Base-by-base conservation (phyloP, 306 rosid species). In the Castanea sativa region DNA sequence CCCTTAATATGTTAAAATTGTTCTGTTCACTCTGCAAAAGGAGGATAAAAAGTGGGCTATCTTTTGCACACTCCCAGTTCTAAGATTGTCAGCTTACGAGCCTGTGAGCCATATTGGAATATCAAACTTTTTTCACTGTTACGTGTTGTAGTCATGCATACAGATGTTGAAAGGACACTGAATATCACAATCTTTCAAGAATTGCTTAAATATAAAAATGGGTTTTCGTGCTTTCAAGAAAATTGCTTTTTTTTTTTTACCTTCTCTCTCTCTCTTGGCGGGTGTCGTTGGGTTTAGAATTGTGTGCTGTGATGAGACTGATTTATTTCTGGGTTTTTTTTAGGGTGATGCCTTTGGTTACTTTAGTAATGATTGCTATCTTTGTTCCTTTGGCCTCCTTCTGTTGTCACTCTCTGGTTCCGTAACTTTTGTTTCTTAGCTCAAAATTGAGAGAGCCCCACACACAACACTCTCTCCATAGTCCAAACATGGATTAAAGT, bases 61-160 rank as follows among this genome's bases (percentile, higher is more conserved):
- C 93, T 88, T 92, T 91, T 89, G 81, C 92, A 78, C 96, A 91
- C 92, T 92, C 86, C 77, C 92, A 86, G 91, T 92, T 92, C 91
- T 86, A 88, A 82, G 84, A 86, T 86, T 84, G 93, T 89, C 96
- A 88, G 91, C 87, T 88, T 85, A 78, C 80, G 83, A 89, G 73
- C 69, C 90, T 76, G 80, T 78, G 76, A 64, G 43, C 32, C 78
- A 81, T 60, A 41, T 55, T 78, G 71, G 86, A 79, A 88, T 82
- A 88, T 85, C 85, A 64, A 83, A 52, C 85, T 58, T 86, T 85
- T 83, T 90, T 43, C 70, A 76, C 27, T 61, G 79, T 81, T 81
- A 65, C 75, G 79, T 80, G 49, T 72, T 80, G 86, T 73, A 78
- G 70, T 79, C 87, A 70, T 81, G 83, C 79, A 83, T 63, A 63